phyloP scores from a whole-genome alignment of 176 grass and related monocot genomes.

The Oryza meridionalis region DNA sequence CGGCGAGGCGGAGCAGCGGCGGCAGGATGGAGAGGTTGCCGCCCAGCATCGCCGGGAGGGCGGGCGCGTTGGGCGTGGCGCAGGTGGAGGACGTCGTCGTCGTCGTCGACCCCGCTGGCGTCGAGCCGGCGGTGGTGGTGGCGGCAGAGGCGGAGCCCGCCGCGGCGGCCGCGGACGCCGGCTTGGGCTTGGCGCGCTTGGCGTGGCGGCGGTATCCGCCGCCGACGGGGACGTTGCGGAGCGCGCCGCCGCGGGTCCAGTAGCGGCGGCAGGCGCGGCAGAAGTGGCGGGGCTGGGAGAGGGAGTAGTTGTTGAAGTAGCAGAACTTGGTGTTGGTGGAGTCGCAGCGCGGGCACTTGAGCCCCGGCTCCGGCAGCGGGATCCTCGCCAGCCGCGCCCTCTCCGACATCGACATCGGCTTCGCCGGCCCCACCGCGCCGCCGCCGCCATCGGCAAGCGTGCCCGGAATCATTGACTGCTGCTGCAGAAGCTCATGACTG shows the following conservation, averaged over 20 bases:
- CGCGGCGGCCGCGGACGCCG: not conserved
- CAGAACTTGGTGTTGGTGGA: constrained; percentile 97
- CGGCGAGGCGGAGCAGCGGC: constrained; percentile 56
- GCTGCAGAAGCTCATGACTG: constrained; percentile 48
- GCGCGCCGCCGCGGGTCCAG: constrained; percentile 93
- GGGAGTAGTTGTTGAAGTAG: constrained; percentile 98
- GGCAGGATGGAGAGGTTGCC: constrained; percentile 50
- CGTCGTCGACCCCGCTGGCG: constrained; percentile 17
- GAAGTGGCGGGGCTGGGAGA: constrained; percentile 91
- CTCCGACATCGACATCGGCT: constrained; percentile 67
- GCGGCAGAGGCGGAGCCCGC: not conserved
- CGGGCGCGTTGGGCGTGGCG: constrained; percentile 19
- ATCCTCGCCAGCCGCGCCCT: constrained; percentile 63
- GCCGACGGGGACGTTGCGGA: constrained; percentile 89
- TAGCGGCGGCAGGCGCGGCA: constrained; percentile 93
- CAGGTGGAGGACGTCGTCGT: constrained; percentile 41
- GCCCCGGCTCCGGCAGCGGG: constrained; percentile 71
- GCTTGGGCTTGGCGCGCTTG: constrained; percentile 61
- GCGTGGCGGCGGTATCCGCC: constrained; percentile 76
- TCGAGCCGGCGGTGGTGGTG: not conserved
- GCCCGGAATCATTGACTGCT: constrained; percentile 47
- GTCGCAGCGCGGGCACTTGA: constrained; percentile 91
- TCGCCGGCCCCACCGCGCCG: constrained; percentile 34
- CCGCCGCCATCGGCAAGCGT: constrained; percentile 26
- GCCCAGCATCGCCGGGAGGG: constrained; percentile 36